Evolutionary conservation across 2,329 filamentous ascomycete genomes (phyloP).

Genomic region (Sporothrix schenckii): DNA sequence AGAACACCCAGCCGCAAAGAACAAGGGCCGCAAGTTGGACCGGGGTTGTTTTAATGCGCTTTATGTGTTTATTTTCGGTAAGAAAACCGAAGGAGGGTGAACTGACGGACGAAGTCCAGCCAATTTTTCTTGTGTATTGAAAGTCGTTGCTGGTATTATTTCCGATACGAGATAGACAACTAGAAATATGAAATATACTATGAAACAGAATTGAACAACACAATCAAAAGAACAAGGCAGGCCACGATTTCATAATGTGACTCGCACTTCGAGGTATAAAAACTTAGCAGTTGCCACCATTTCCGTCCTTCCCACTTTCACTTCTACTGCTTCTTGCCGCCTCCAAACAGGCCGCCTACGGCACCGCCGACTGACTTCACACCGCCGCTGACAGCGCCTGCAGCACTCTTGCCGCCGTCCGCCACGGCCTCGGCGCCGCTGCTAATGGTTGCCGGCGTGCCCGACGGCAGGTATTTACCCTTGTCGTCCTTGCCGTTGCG

Average conservation of each 20-base stretch:
- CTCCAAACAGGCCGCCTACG: constrained; percentile 15
- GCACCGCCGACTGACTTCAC: constrained; percentile 15
- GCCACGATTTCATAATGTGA: neutral
- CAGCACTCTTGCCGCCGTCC: constrained; percentile 5
- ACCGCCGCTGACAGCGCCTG: neutral
- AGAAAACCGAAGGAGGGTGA: too few species aligned
- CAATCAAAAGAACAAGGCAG: neutral
- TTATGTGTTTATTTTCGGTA: too few species aligned
- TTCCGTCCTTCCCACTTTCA: neutral
- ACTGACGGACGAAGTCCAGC: too few species aligned
- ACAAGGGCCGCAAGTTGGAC: too few species aligned
- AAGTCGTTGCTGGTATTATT: neutral
- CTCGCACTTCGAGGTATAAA: neutral
- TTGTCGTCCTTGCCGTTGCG: constrained; percentile 64
- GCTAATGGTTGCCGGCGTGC: neutral
- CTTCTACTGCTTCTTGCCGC: constrained; percentile 10
- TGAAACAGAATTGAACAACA: neutral
- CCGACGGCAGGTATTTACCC: constrained; percentile 43
- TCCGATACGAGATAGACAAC: neutral
- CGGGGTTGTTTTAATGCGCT: too few species aligned
- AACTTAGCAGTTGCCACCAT: neutral
- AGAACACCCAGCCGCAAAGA: neutral
- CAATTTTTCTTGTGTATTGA: too few species aligned
- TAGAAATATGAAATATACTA: neutral
- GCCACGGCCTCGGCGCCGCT: constrained; percentile 7